Evolutionary conservation across 371 early-diverging fungal species (phyloP).

Genomic region (Mucor sp.): DNA sequence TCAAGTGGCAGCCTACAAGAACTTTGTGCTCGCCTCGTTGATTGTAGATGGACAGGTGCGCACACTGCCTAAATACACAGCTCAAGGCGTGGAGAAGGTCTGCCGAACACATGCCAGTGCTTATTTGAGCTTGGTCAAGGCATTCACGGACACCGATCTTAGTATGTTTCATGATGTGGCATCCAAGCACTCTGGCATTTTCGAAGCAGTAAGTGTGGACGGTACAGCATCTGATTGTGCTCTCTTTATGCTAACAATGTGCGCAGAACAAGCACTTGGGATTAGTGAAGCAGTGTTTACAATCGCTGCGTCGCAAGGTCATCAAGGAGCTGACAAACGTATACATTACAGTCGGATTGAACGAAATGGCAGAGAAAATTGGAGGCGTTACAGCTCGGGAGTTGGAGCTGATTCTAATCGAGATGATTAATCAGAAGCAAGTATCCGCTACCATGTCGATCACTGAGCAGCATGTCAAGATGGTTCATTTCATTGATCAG

Average conservation of each 20-base stretch:
- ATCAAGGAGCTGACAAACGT: constrained; percentile 78
- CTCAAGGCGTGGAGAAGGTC: constrained; percentile 50
- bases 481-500: constrained; percentile 69
- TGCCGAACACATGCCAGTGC: constrained; percentile 43
- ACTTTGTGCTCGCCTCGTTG: constrained; percentile 65
- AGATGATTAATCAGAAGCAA: constrained; percentile 62
- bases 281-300: constrained; percentile 68
- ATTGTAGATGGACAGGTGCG: constrained; percentile 58
- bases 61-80: constrained; percentile 67
- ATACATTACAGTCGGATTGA: constrained; percentile 72
- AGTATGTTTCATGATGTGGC: constrained; percentile 37
- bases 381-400: constrained; percentile 24
- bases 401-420: constrained; percentile 50
- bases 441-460: constrained; percentile 64
- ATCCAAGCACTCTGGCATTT: constrained; percentile 25
- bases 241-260: not conserved
- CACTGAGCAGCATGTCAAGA: constrained; percentile 43
- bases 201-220: constrained; percentile 26
- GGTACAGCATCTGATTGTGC: not conserved
- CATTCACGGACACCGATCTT: constrained; percentile 53
- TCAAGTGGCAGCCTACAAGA: constrained; percentile 79
- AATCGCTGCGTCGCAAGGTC: constrained; percentile 56
- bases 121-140: constrained; percentile 62
- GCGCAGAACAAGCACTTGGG: constrained; percentile 69
- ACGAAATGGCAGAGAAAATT: constrained; percentile 66